Percentiles rank a stretch among this genome's conserved stretches.
Conservation (phyloP, 495 filamentous ascomycete species). For the Coniosporium apollinis region DNA sequence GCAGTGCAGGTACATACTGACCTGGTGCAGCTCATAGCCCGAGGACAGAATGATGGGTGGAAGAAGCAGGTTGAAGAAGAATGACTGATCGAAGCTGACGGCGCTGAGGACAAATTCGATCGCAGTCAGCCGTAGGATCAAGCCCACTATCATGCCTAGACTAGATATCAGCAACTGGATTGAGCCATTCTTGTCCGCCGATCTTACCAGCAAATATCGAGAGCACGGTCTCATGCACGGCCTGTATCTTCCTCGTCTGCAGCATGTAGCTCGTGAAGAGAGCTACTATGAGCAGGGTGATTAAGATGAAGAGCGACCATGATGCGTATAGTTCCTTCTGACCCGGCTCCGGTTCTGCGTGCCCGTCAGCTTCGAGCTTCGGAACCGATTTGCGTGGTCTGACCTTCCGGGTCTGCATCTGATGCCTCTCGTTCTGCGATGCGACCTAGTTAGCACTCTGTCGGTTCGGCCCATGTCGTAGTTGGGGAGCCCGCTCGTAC, state of each 20-base stretch:
- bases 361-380: too few species aligned
- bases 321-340: conserved; percentile 86
- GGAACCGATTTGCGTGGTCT: too few species aligned
- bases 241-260: conserved; percentile 87
- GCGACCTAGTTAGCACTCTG: conserved; percentile 19
- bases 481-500: conserved; percentile 13
- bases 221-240: conserved; percentile 92
- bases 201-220: conserved; percentile 87
- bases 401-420: conserved; percentile 23
- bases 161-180: conserved; percentile 2
- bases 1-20: conserved; percentile 10
- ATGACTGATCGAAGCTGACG: conserved; percentile 93
- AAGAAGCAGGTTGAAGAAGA: conserved; percentile 96
- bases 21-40: conserved; percentile 90
- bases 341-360: conserved; percentile 38
- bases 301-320: conserved; percentile 93
- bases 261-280: conserved; percentile 95
- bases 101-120: conserved; percentile 68
- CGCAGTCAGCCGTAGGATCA: conserved; percentile 67
- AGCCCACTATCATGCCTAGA: conserved; percentile 84
- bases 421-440: conserved; percentile 19
- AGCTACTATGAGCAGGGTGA: conserved; percentile 78
- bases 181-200: too few species aligned
- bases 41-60: conserved; percentile 95
- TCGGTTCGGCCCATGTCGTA: background rate